Conservation (phyloP, 2,329 filamentous ascomycete species). For the Trichoderma atroviride region DNA sequence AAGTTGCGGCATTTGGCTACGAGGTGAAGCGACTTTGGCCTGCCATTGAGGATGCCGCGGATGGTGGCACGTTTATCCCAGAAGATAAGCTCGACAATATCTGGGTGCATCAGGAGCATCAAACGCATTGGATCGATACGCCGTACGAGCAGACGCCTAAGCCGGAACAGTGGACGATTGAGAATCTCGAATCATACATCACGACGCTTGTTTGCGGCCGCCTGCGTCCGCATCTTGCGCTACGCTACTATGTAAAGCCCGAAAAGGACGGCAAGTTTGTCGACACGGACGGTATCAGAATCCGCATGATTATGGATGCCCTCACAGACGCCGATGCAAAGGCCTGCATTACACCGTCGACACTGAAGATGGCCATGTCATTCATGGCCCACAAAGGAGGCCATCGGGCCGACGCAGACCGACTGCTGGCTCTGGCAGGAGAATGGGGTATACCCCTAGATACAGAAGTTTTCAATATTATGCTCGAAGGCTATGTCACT, state of each 20-base stretch:
- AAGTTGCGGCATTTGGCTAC: slow-evolving; percentile 41
- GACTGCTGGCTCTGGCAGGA: slow-evolving; percentile 44
- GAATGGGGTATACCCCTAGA: slow-evolving; percentile 47
- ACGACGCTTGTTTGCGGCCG: slow-evolving; percentile 44
- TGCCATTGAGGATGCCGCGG: slow-evolving; percentile 35
- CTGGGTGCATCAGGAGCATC: slow-evolving; percentile 42
- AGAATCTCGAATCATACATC: slow-evolving; percentile 49
- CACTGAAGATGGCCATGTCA: slow-evolving; percentile 49
- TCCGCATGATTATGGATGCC: slow-evolving; percentile 43
- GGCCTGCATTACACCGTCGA: slow-evolving; percentile 42
- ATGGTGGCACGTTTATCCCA: slow-evolving; percentile 33
- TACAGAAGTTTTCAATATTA: slow-evolving; percentile 51
- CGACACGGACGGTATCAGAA: slow-evolving; percentile 44
- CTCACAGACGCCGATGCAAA: slow-evolving; percentile 44
- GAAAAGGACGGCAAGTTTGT: slow-evolving; percentile 35
- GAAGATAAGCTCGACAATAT: slow-evolving; percentile 35
- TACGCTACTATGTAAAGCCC: slow-evolving; percentile 41
- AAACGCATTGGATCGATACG: slow-evolving; percentile 37
- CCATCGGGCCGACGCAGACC: slow-evolving; percentile 39
- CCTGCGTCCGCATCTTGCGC: slow-evolving; percentile 39
- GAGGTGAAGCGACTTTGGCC: slow-evolving; percentile 43
- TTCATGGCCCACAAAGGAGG: slow-evolving; percentile 45
- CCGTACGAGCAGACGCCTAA: slow-evolving; percentile 45
- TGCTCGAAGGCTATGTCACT: slow-evolving; percentile 47
- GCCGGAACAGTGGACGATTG: slow-evolving; percentile 47